Conservation (phyloP, 371 early-diverging fungal genomes). For the Sporodiniella umbellata region DNA sequence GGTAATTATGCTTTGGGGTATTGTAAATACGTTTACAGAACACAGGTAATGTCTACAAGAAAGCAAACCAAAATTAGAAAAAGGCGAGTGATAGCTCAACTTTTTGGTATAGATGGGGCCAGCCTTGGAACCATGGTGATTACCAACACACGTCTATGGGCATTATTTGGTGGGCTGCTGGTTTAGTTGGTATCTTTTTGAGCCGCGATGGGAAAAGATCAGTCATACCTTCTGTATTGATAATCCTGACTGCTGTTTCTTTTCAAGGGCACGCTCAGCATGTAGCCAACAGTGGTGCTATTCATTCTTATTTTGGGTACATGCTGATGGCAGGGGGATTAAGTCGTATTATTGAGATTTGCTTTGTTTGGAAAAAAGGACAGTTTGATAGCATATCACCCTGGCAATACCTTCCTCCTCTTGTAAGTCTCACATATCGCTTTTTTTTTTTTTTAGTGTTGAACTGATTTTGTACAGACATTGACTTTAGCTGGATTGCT, state of each 20-base stretch:
- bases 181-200: slow-evolving; percentile 53
- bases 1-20: slow-evolving; percentile 65
- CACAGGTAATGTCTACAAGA: slow-evolving; percentile 42
- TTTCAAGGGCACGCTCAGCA: slow-evolving; percentile 63
- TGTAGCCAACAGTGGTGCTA: slow-evolving; percentile 52
- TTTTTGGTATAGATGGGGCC: slow-evolving; percentile 57
- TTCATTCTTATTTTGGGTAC: slow-evolving; percentile 66
- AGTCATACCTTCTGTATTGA: slow-evolving; percentile 58
- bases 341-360: slow-evolving; percentile 57
- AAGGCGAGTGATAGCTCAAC: no score
- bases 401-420: slow-evolving; percentile 46
- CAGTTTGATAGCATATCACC: slow-evolving; percentile 31
- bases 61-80: background rate
- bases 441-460: background rate
- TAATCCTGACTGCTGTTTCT: slow-evolving; percentile 61
- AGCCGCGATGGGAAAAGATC: slow-evolving; percentile 54
- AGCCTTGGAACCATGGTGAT: slow-evolving; percentile 63
- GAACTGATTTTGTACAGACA: slow-evolving; percentile 16
- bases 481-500: slow-evolving; percentile 57
- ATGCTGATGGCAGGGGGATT: slow-evolving; percentile 59
- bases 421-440: slow-evolving; percentile 26
- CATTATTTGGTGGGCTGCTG: slow-evolving; percentile 69
- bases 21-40: slow-evolving; percentile 69
- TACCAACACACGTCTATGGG: slow-evolving; percentile 70
- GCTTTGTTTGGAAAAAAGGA: slow-evolving; percentile 51